Base-by-base conservation (phyloP, 2,329 filamentous ascomycete genomes). In the Epichloe elymi region DNA sequence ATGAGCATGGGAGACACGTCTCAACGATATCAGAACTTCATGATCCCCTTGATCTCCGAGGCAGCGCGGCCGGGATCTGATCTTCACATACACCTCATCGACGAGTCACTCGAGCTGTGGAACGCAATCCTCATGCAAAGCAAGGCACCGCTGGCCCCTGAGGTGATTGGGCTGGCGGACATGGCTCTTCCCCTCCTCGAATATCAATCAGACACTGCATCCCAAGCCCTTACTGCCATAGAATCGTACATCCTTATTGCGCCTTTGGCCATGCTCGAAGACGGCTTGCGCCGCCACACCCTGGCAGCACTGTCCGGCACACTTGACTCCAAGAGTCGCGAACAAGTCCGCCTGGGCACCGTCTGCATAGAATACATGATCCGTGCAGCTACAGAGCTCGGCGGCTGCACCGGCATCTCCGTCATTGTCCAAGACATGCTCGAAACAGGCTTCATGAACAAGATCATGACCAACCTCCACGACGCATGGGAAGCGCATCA, bases 31-130 rank as follows among this genome's bases (percentile, higher is more conserved):
- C 88, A 96, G 56, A 67, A 75, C 15, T 74, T 90, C 49, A 86
- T 96, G 58, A 70, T 95, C 17, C 90, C 91, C 0, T 77, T 97
- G 48, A 84, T 98, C 41, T 75, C 81, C 44, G 85, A 86, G 60
- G 88, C 89, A 2, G 81, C 93, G 37, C 79, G 90, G 52, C 82
- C 85, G 3, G 80, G 78, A 11, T 93, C 88, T 1, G 79, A 86
- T 39, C 74, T 86, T 41, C 81, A 87, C 58, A 70, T 90, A 2
- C 93, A 95, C 60, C 78, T 98, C 11, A 80, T 95, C 12, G 93
- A 97, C 55, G 93, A 98, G 64, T 87, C 88, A 0, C 73, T 97
- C 14, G 90, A 96, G 51, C 77, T 98, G 3, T 97, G 91, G 91
- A 76, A 78, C 36, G 80, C 85, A 2, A 80, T 96, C 11, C 67